These are phyloP conservation scores for Aspergillus sparsus DNA, from an alignment of 495 filamentous ascomycete species.

Conservation along the genomic window DNA sequence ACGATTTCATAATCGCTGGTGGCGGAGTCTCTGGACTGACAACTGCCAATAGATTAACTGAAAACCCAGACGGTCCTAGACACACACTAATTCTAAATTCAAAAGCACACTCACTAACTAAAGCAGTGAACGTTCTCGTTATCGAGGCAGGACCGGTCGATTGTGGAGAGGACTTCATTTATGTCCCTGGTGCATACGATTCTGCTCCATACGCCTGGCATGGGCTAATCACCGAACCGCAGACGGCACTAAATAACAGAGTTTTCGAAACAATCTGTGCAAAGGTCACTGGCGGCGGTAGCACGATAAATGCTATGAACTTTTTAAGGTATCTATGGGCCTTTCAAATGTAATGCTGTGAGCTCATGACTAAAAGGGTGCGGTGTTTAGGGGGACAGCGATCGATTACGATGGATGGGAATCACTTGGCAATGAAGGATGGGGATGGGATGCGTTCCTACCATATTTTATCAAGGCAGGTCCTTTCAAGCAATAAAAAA, in stretches of 20 bases:
- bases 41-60: neutral
- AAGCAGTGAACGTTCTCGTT: neutral
- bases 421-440: constrained; percentile 3
- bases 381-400: neutral
- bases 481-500: neutral
- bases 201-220: neutral
- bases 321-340: neutral
- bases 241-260: neutral
- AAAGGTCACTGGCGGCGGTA: neutral
- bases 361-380: neutral
- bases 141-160: constrained; percentile 1
- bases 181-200: constrained; percentile 1
- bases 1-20: constrained; percentile 1
- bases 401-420: constrained; percentile 6
- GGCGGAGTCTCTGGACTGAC: neutral
- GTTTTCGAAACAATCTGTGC: constrained; percentile 4
- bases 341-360: neutral
- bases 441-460: constrained; percentile 1
- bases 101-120: neutral
- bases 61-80: neutral
- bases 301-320: constrained; percentile 4
- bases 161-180: neutral
- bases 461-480: constrained; percentile 6
- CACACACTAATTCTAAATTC: neutral
- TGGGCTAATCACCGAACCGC: neutral